A percentile compares a stretch with the other conserved stretches of the same genome.
Conservation (phyloP, 163 green algal genomes). For the Scenedesmus sp. region DNA sequence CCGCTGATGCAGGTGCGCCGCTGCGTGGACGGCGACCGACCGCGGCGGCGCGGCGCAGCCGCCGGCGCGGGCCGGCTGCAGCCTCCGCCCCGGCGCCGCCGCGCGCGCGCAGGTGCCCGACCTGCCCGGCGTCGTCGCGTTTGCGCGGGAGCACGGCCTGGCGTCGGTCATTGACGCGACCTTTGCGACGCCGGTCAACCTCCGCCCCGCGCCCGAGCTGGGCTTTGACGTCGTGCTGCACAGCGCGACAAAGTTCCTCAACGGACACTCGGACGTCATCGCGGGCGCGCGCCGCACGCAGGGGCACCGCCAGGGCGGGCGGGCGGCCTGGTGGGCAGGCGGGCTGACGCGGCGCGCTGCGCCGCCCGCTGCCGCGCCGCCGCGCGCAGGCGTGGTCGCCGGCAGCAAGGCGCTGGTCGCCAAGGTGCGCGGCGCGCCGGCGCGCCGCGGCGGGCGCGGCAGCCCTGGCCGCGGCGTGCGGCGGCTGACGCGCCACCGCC, state of each 20-base stretch:
- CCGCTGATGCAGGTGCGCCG: slow-evolving; percentile 44
- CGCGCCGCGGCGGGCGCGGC: too few relatives aligned
- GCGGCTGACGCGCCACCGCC: too few relatives aligned
- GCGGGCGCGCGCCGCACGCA: slow-evolving; percentile 43
- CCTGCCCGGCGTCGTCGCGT: slow-evolving; percentile 48
- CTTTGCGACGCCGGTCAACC: slow-evolving; percentile 56
- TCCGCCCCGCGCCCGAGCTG: slow-evolving; percentile 42
- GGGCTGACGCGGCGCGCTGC: not conserved
- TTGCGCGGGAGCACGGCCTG: slow-evolving; percentile 45
- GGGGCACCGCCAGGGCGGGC: too few relatives aligned
- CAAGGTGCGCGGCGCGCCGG: slow-evolving; percentile 13
- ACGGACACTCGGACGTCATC: slow-evolving; percentile 62
- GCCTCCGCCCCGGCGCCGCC: too few relatives aligned
- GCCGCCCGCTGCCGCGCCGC: not conserved
- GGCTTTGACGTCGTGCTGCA: slow-evolving; percentile 65
- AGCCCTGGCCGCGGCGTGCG: too few relatives aligned
- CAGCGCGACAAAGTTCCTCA: slow-evolving; percentile 64
- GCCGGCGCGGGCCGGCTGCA: too few relatives aligned
- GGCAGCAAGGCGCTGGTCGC: slow-evolving; percentile 32
- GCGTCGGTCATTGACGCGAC: slow-evolving; percentile 59
- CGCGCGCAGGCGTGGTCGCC: slow-evolving; percentile 29
- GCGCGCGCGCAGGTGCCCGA: too few relatives aligned
- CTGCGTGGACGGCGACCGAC: not conserved
- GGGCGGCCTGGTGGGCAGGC: too few relatives aligned
- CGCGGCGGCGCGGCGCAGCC: not conserved